A percentile compares a stretch with the other conserved stretches of the same genome.
These are phyloP conservation scores for Salix koriyanagi DNA, from an alignment of 345 rosid species.

Conservation along the genomic window DNA sequence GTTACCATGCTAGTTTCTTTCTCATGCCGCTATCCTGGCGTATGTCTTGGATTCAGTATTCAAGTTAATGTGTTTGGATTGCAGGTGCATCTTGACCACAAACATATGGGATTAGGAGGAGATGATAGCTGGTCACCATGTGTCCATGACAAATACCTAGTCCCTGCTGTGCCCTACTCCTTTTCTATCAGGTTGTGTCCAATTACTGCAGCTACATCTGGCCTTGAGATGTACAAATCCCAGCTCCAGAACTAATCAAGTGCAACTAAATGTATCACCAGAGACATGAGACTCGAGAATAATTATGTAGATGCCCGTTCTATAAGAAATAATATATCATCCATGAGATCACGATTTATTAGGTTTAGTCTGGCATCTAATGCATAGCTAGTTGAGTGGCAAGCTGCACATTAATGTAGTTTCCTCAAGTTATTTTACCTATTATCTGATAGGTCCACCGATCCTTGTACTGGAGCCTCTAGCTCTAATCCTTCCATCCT, in stretches of 20 bases:
- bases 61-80: slow-evolving; percentile 1
- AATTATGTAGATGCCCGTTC: neutral
- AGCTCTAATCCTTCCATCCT: neutral
- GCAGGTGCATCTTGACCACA: slow-evolving; percentile 96
- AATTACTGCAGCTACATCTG: slow-evolving; percentile 47
- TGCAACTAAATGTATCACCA: neutral
- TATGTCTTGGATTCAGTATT: neutral
- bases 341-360: neutral
- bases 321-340: neutral
- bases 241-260: slow-evolving; percentile 40
- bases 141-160: slow-evolving; percentile 67
- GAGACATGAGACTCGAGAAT: neutral
- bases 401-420: neutral
- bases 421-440: neutral
- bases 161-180: slow-evolving; percentile 68
- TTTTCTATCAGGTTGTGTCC: slow-evolving; percentile 68
- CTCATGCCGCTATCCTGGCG: neutral
- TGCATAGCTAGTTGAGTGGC: neutral
- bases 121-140: slow-evolving; percentile 93
- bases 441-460: neutral
- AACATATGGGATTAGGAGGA: slow-evolving; percentile 92
- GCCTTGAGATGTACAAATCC: slow-evolving; percentile 48
- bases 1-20: neutral
- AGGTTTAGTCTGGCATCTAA: neutral
- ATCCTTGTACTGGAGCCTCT: neutral